Base-by-base conservation (phyloP, 2,329 filamentous ascomycete species). In the Fonsecaea erecta region DNA sequence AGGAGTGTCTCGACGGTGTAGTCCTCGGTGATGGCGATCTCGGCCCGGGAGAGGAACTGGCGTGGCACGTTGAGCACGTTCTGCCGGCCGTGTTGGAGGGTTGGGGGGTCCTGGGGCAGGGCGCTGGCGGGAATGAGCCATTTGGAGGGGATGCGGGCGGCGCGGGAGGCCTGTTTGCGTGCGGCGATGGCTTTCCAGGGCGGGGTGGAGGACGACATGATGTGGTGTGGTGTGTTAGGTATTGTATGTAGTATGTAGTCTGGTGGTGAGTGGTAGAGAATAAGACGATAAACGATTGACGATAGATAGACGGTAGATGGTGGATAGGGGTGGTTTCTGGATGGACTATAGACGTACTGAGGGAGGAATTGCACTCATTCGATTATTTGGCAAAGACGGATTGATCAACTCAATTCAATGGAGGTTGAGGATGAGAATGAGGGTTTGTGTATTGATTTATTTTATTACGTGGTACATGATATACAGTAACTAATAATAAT, bases 1-100 rank as follows among this genome's bases (percentile, higher is more conserved):
- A 81, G 67, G 4, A 83, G 71, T 1, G 73, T 75, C 1, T 74
- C 71, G 0, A 80, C 74, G 73, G 85, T 81, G 67, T 82, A 83
- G 0, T 78, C 71, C 68, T 87, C 84, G 0, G 86, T 88, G 55
- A 88, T 86, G 0, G 76, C 73, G 21, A 87, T 72, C 66, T 88
- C 85, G 0, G 74, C n/a, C 1, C 73, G 81, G 26, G 88, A 75
- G 5, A 88, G 72, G 69, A 84, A 84, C 56, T 77, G 76, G n/a
- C 79, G 76, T 2, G 85, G 85, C 9, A 86, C 75, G 30, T 81
- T 75, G 58, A 84, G 77, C 24, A 85, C 78, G 58, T 79, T 68
- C 57, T 71, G 69, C 16, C 67, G 68, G 6, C 70, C 70, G 26
- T 63, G 43, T 9, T 53, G 26, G 2, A 54, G 40, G 18, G 30